These are phyloP conservation scores for Rhododendron williamsianum DNA, from an alignment of 148 eudicot species.

Conservation along the genomic window DNA sequence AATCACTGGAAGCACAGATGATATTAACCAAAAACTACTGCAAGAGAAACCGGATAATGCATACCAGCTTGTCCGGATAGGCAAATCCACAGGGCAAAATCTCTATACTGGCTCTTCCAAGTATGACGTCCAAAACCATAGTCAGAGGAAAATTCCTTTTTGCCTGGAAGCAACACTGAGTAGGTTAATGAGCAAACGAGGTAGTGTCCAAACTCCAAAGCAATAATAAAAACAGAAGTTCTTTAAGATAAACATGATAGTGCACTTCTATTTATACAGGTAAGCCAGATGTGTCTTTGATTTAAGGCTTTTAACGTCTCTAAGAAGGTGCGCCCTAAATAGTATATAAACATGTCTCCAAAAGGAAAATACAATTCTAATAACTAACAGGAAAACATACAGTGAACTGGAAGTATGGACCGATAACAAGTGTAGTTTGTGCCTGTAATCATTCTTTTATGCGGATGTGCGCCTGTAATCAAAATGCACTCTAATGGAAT, in stretches of 20 bases:
- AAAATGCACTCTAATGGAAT: neutral
- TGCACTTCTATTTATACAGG: too few species aligned
- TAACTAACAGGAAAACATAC: neutral
- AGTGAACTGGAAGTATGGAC: neutral
- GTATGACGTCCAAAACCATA: constrained; percentile 20
- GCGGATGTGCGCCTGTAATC: neutral
- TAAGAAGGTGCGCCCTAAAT: neutral
- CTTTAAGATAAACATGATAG: neutral
- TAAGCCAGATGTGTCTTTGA: neutral
- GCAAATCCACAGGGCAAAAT: constrained; percentile 29
- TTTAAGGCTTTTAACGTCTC: neutral
- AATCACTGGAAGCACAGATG: neutral
- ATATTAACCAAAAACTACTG: neutral
- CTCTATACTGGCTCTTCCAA: constrained; percentile 13
- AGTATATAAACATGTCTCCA: neutral
- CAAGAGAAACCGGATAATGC: neutral
- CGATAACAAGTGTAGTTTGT: neutral
- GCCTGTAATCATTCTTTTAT: neutral
- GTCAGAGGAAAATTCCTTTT: constrained; percentile 12
- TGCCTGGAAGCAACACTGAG: constrained; percentile 18
- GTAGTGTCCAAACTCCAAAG: neutral
- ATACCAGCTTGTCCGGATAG: constrained; percentile 60
- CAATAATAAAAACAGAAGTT: neutral
- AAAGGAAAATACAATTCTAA: neutral
- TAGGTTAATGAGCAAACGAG: constrained; percentile 4